phyloP scores from a whole-genome alignment of 441 rosid species.

The Arabidopsis hybrid region DNA sequence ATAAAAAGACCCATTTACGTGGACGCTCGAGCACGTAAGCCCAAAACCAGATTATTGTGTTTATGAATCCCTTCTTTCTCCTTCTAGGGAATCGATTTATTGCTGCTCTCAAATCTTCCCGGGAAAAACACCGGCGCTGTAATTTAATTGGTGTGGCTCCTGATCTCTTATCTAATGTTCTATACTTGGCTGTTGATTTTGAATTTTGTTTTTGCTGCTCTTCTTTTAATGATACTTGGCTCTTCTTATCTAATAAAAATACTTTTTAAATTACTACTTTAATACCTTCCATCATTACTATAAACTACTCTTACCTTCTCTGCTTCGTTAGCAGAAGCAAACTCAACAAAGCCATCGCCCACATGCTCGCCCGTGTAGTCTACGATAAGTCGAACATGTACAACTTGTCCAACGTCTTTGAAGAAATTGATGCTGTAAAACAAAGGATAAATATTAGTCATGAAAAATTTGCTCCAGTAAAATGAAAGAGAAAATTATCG shows the following conservation, averaged over 20 bases:
- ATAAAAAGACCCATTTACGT: neutral
- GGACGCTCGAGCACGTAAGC: neutral
- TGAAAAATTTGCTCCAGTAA: neutral
- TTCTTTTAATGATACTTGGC: too few species aligned
- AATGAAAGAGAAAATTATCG: neutral
- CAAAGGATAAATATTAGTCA: neutral
- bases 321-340: conserved; percentile 9
- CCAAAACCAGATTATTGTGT: too few species aligned
- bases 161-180: too few species aligned
- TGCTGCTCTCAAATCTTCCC: too few species aligned
- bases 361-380: neutral
- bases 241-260: too few species aligned
- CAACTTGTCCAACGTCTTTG: neutral
- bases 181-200: too few species aligned
- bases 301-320: neutral
- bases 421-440: neutral
- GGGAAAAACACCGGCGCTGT: too few species aligned
- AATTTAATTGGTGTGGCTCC: too few species aligned
- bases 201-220: too few species aligned
- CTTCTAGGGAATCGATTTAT: too few species aligned
- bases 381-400: neutral
- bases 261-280: neutral
- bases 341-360: conserved; percentile 2
- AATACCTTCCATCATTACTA: neutral
- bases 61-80: too few species aligned